Conservation (phyloP, 768 basidiomycete species). For the Boletus rubropictus region DNA sequence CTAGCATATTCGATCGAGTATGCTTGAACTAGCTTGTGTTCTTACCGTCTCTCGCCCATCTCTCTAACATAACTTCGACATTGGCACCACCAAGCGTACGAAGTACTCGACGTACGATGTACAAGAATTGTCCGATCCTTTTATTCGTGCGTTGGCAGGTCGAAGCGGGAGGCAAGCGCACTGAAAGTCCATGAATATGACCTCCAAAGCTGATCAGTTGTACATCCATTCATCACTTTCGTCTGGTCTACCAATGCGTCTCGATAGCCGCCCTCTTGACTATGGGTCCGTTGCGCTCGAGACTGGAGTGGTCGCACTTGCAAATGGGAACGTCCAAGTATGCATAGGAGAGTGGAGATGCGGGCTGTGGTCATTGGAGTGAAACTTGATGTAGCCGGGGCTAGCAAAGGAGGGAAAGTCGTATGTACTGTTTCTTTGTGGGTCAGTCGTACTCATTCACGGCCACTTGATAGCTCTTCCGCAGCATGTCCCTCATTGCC, state of each 20-base stretch:
- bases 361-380: too few relatives aligned
- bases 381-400: too few relatives aligned
- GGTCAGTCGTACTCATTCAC: too few relatives aligned
- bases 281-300: slow-evolving; percentile 68
- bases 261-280: slow-evolving; percentile 64
- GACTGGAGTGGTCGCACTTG: slow-evolving; percentile 71
- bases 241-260: slow-evolving; percentile 55
- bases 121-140: too few relatives aligned
- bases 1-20: not conserved
- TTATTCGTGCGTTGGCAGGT: not conserved
- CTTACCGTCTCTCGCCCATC: not conserved
- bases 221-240: slow-evolving; percentile 66
- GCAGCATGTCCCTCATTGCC: too few relatives aligned
- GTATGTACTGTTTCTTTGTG: too few relatives aligned
- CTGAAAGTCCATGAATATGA: slow-evolving; percentile 12
- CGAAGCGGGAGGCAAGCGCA: not conserved
- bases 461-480: too few relatives aligned
- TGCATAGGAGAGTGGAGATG: too few relatives aligned
- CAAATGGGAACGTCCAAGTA: slow-evolving; percentile 78
- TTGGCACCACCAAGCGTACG: too few relatives aligned
- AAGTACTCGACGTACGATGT: too few relatives aligned
- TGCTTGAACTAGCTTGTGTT: not conserved
- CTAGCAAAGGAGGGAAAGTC: too few relatives aligned
- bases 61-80: not conserved
- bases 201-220: slow-evolving; percentile 68